Evolutionary conservation across 768 basidiomycete species (phyloP), one percentile per base, ranked within the genome.

Genomic region (Agaricus bisporus): DNA sequence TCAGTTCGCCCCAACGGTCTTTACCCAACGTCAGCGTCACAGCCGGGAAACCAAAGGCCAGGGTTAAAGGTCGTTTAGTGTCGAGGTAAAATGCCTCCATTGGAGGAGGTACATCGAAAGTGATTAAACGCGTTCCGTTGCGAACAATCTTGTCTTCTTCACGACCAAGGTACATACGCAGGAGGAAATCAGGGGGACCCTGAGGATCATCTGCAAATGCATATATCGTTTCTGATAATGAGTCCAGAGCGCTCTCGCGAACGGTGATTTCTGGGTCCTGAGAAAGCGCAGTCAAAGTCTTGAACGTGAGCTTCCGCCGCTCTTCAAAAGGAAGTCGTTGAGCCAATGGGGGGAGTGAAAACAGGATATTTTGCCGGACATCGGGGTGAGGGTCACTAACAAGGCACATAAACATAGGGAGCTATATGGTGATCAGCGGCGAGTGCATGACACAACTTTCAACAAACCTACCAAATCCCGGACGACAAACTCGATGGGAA

Each of bases 11-110:
- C 95, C 95, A 98, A 42, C 89, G 79, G 1, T 70, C 68, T 11
- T 71, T 70, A 4, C 95, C 95, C 25, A 97, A 73, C 0, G 93
- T 88, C 5, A 93, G 75, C 3, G 85, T 82, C 7, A 98, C 89
- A 5, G 93, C 95, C 20, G 95, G 95, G 63, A 89, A 88, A 69
- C 97, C 92, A 70, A 91, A 93, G 5, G 89, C 89, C 64, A 86
- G 88, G 41, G 91, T 82, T 18, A 91, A 72, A 1, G 87, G 80
- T 10, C 91, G 82, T 46, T 85, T 79, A 3, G 83, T 80, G 63
- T 92, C 87, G 37, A 77, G 73, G 61, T 75, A 79, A 61, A 82
- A 79, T 35, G 71, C 67, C 51, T 78, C 75, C 56, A 75, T 41
- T 1, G 65, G 60, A 36, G 55, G 45, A 55, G 51, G 42, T 48